Base-by-base conservation (phyloP, 2,329 filamentous ascomycete species). In the Arthrobotrys sinensis region DNA sequence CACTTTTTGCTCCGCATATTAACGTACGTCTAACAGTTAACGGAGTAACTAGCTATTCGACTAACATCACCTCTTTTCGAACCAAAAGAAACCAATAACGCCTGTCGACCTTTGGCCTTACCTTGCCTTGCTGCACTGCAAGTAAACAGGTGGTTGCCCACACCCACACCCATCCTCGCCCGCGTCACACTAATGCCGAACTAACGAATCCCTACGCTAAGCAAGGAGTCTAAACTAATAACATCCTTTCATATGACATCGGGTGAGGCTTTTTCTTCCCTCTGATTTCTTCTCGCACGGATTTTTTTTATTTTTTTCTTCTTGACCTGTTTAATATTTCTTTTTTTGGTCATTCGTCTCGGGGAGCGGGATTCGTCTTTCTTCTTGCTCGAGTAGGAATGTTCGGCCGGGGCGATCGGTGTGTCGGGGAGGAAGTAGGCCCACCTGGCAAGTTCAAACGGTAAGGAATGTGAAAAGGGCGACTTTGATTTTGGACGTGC, bases 221-320 rank as follows among this genome's bases (percentile, higher is more conserved):
- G 52, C 68, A 78, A 71, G 67, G 73, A 72, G 67, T 78, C 73
- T 77, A 71, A 72, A 77, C 73, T 71, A 57, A 72, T 78, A 78
- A 71, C 67, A 67, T 78, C 60, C 75, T 72, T 77, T 77, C 55
- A 69, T 72, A 78, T 72, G 75, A 72, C 67, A 55, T 72, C 75
- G 75, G 75, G 75, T 78, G 75, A 78, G 75, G 75, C 75, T 78
- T 78, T 78, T 78, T 78, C 19, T 60, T 60, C 55, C 52, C n/a
- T 57, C 52, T 57, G 52, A 57, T 60, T 60, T 60, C 36, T 67
- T 45, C 50, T 60, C 45, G 32, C 65, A 53, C 57, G 40, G 43
- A 19, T 43, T 34, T 34, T 67, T 53, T 64, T 46, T 38, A 64
- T 43, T 67, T 48, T 60, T 53, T 69, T 19, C 32, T 21, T 43